Evolutionary conservation across 2,329 filamentous ascomycete species (phyloP).

Genomic region (Paraphoma sp.): DNA sequence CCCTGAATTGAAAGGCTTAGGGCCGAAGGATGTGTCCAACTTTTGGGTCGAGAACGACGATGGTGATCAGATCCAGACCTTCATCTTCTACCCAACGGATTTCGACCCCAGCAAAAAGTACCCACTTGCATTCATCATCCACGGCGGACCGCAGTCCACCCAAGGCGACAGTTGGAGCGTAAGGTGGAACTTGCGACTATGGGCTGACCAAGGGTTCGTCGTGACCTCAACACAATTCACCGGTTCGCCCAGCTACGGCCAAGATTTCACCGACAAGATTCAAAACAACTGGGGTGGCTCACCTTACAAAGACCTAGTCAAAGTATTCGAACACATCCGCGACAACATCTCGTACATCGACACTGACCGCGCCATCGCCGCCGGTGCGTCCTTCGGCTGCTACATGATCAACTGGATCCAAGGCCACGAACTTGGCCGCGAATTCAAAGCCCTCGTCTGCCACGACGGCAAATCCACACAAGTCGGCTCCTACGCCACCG

Average conservation of each 20-base stretch:
- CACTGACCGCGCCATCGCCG: conserved; percentile 71
- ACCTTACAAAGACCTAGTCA: conserved; percentile 82
- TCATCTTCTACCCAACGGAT: conserved; percentile 67
- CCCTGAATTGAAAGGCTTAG: conserved; percentile 70
- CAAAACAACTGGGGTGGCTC: conserved; percentile 35
- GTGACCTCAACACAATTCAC: conserved; percentile 83
- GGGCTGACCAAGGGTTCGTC: conserved; percentile 86
- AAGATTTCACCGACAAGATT: conserved; percentile 72
- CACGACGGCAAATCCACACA: conserved; percentile 83
- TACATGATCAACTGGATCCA: conserved; percentile 79
- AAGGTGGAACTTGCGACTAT: conserved; percentile 84
- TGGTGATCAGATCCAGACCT: conserved; percentile 65
- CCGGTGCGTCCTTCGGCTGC: conserved; percentile 65
- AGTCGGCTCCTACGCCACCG: conserved; percentile 55
- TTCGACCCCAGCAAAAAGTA: conserved; percentile 77
- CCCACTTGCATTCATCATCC: conserved; percentile 78
- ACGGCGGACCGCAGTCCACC: conserved; percentile 80
- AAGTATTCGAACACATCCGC: conserved; percentile 77
- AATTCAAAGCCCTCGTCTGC: conserved; percentile 86
- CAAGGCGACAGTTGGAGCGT: conserved; percentile 79
- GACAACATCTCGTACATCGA: conserved; percentile 72
- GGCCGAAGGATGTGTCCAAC: conserved; percentile 66
- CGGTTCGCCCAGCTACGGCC: conserved; percentile 81
- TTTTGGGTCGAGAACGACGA: conserved; percentile 74
- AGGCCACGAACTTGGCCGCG: conserved; percentile 79